These are phyloP conservation scores for Hygrophila difformis DNA, from an alignment of 257 asterid species.

Conservation along the genomic window DNA sequence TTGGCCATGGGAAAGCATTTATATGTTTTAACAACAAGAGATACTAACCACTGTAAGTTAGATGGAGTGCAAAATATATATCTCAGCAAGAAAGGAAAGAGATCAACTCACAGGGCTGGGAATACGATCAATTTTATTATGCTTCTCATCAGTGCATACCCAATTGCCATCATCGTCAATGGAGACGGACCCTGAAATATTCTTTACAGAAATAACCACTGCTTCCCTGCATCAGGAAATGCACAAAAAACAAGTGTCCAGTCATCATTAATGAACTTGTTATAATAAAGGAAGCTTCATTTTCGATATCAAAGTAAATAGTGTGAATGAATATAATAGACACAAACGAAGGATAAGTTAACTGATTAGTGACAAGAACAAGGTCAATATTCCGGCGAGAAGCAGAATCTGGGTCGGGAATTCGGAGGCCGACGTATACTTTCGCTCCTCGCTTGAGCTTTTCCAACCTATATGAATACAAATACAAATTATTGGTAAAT, in stretches of 20 bases:
- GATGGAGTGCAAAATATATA: too few relatives aligned
- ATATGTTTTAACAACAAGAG: slow-evolving; percentile 9
- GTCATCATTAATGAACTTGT: too few relatives aligned
- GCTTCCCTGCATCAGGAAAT: slow-evolving; percentile 49
- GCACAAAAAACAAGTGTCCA: too few relatives aligned
- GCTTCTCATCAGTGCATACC: slow-evolving; percentile 43
- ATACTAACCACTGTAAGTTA: too few relatives aligned
- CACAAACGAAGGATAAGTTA: neutral
- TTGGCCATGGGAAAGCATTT: too few relatives aligned
- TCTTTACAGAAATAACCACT: slow-evolving; percentile 53
- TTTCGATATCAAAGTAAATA: too few relatives aligned
- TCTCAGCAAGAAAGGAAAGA: neutral
- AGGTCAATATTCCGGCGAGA: slow-evolving; percentile 70
- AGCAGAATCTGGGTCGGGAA: slow-evolving; percentile 85
- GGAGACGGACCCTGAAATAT: slow-evolving; percentile 54
- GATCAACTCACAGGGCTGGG: slow-evolving; percentile 51
- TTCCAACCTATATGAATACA: slow-evolving; percentile 39
- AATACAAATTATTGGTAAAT: neutral
- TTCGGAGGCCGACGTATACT: slow-evolving; percentile 66
- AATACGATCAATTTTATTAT: slow-evolving; percentile 34
- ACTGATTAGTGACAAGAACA: slow-evolving; percentile 63
- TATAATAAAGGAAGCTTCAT: too few relatives aligned
- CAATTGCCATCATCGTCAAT: slow-evolving; percentile 62
- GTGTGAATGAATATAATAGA: too few relatives aligned
- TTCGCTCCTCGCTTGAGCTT: slow-evolving; percentile 61